Percentiles rank a stretch among this genome's conserved stretches.
Evolutionary conservation across 2,329 filamentous ascomycete genomes (phyloP).

Genomic region (Tolypocladium amazonense): DNA sequence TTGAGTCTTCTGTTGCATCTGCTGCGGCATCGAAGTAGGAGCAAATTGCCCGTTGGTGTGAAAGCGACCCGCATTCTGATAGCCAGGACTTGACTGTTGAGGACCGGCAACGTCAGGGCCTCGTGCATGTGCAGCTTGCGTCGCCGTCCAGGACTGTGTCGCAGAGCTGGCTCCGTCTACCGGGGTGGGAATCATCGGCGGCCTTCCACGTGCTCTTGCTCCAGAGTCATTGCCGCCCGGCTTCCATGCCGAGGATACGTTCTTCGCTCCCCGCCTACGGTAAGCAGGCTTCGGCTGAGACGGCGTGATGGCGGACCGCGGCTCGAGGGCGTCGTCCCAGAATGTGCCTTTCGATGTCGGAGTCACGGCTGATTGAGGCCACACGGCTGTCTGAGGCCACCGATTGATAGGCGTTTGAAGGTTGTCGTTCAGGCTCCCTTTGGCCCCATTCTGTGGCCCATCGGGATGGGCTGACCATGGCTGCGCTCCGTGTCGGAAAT

Average conservation of each 20-base stretch:
- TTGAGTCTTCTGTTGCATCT: conserved; percentile 4
- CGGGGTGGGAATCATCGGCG: conserved; percentile 53
- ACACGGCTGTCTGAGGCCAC: conserved; percentile 67
- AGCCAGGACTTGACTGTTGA: background rate
- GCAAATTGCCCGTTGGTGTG: background rate
- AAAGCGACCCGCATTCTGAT: background rate
- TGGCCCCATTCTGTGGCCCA: conserved; percentile 11
- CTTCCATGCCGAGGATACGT: conserved; percentile 86
- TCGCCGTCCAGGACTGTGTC: conserved; percentile 46
- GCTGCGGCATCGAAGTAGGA: background rate
- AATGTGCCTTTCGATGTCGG: conserved; percentile 44
- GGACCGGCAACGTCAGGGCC: conserved; percentile 14
- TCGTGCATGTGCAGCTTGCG: conserved; percentile 29
- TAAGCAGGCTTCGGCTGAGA: conserved; percentile 37
- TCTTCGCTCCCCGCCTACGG: conserved; percentile 63
- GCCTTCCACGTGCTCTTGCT: conserved; percentile 68
- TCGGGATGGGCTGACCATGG: conserved; percentile 38
- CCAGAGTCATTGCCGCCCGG: conserved; percentile 49
- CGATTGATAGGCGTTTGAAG: conserved; percentile 53
- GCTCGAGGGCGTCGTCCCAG: conserved; percentile 49
- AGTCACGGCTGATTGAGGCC: conserved; percentile 71
- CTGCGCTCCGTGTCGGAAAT: conserved; percentile 22
- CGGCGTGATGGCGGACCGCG: conserved; percentile 64
- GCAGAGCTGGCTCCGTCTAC: conserved; percentile 60
- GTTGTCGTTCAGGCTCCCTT: conserved; percentile 31